phyloP scores from a whole-genome alignment of 1,284 basidiomycete genomes.

The Papiliotrema laurentii region DNA sequence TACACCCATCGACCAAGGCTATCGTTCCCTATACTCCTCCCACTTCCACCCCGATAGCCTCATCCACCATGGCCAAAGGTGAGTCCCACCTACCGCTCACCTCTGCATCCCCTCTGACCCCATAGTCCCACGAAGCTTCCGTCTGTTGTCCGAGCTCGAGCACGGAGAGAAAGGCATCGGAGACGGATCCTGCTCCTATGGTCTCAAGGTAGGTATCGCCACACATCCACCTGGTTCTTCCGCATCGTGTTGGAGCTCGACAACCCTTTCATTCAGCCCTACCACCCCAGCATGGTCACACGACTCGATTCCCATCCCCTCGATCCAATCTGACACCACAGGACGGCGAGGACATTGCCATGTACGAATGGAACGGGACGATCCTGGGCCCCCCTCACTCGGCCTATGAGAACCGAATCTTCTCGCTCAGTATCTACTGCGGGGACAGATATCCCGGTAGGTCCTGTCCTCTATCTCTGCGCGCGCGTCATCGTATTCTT shows the following conservation, averaged over 20 bases:
- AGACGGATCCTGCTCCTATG: conserved; percentile 94
- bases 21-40: neutral
- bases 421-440: conserved; percentile 88
- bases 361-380: conserved; percentile 98
- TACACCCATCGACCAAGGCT: neutral
- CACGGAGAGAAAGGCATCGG: conserved; percentile 99
- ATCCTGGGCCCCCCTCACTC: conserved; percentile 98
- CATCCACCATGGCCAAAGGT: conserved; percentile 60
- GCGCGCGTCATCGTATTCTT: neutral
- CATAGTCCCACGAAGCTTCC: conserved; percentile 91
- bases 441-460: conserved; percentile 74
- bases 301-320: neutral
- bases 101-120: too few relatives aligned
- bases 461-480: conserved; percentile 40
- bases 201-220: conserved; percentile 58
- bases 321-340: conserved; percentile 10
- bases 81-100: too few relatives aligned
- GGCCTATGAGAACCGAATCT: conserved; percentile 97
- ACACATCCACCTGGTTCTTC: neutral
- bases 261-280: neutral
- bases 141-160: conserved; percentile 94
- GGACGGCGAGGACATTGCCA: conserved; percentile 87
- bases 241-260: neutral
- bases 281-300: neutral
- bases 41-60: conserved; percentile 12